These are phyloP conservation scores for Celoporthe dispersa DNA, from an alignment of 2,329 filamentous ascomycete species.

Conservation along the genomic window DNA sequence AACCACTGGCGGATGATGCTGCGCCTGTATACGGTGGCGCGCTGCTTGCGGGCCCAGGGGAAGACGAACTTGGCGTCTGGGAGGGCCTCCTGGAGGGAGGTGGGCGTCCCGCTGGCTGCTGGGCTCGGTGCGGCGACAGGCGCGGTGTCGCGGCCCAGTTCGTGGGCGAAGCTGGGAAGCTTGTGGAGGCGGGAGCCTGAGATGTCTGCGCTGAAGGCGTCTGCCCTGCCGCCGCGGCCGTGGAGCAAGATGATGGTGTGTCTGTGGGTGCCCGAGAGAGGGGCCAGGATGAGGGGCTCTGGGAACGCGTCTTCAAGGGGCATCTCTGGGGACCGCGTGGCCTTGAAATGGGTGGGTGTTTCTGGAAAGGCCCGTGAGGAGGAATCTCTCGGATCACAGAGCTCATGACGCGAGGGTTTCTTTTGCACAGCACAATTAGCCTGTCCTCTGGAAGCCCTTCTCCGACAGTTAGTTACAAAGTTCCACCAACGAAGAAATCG, in stretches of 20 bases:
- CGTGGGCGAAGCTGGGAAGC: neutral
- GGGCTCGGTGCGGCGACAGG: neutral
- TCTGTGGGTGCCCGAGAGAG: constrained; percentile 38
- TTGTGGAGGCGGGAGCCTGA: constrained; percentile 37
- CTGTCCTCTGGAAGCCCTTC: neutral
- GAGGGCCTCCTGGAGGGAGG: constrained; percentile 41
- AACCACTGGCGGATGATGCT: constrained; percentile 51
- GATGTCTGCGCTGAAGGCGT: constrained; percentile 46
- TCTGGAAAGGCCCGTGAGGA: neutral
- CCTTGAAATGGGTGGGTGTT: neutral
- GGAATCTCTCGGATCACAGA: neutral
- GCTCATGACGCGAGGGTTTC: neutral
- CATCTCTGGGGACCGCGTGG: constrained; percentile 1
- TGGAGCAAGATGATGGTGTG: constrained; percentile 54
- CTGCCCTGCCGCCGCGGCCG: constrained; percentile 50
- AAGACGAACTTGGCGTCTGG: constrained; percentile 55
- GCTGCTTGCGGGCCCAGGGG: constrained; percentile 49
- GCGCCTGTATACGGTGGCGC: constrained; percentile 46
- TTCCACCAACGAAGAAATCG: neutral
- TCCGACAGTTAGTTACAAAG: neutral
- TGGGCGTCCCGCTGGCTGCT: neutral
- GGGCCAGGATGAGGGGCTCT: constrained; percentile 32
- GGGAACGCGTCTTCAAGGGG: constrained; percentile 8
- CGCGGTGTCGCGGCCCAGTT: too few species aligned
- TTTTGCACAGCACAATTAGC: too few species aligned